Evolutionary conservation across 306 rosid species (phyloP).

Genomic region (Vigna angularis): DNA sequence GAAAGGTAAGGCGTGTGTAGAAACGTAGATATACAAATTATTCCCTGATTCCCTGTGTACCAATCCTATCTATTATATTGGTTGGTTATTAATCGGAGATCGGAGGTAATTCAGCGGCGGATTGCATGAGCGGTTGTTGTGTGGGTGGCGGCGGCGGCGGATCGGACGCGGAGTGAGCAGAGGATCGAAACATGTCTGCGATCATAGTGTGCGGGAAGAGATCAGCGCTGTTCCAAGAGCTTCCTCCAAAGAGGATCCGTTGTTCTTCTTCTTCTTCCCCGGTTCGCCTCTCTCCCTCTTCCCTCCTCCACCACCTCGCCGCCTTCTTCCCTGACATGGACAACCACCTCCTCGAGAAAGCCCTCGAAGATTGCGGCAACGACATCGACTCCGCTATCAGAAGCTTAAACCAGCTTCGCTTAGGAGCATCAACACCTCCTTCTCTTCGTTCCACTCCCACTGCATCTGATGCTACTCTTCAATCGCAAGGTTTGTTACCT

Average conservation of each 20-base stretch:
- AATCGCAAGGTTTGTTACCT: background rate
- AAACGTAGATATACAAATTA: no score
- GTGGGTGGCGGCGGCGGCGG: constrained; percentile 47
- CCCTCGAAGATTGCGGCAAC: constrained; percentile 77
- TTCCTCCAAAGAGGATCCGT: constrained; percentile 73
- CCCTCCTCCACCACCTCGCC: constrained; percentile 61
- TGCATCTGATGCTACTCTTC: background rate
- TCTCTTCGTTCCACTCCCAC: background rate
- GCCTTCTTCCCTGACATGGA: constrained; percentile 82
- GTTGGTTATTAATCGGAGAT: background rate
- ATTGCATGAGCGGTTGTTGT: constrained; percentile 59
- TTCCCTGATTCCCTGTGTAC: background rate
- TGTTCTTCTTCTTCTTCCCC: background rate
- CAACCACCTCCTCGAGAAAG: constrained; percentile 74
- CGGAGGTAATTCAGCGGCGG: background rate
- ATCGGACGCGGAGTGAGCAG: constrained; percentile 54
- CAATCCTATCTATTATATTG: background rate
- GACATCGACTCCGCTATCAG: constrained; percentile 82
- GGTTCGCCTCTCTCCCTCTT: constrained; percentile 20
- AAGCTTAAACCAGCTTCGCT: constrained; percentile 71
- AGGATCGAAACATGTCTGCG: constrained; percentile 92
- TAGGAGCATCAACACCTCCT: constrained; percentile 49
- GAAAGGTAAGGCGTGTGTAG: background rate
- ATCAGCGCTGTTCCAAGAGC: constrained; percentile 79
- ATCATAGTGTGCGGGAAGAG: constrained; percentile 94